Evolutionary conservation across 2,329 filamentous ascomycete species (phyloP).

Genomic region (Aspergillus piperis): DNA sequence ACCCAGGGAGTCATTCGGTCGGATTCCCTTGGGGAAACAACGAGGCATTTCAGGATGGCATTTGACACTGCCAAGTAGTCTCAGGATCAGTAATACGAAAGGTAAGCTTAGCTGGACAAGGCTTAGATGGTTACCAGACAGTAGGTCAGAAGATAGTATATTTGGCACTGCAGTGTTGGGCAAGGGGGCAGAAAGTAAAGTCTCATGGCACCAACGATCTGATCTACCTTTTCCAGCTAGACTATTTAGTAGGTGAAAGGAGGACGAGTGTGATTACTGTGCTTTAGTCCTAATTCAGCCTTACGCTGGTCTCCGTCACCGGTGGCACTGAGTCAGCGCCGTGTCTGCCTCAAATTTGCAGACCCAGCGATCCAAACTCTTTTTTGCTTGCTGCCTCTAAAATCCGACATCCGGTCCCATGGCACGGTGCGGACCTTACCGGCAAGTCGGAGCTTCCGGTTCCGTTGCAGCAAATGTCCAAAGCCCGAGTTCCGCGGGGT

Average conservation of each 20-base stretch:
- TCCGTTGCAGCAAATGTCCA: slow-evolving; percentile 1
- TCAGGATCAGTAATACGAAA: neutral
- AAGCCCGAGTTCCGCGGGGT: slow-evolving; percentile 4
- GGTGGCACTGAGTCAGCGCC: neutral
- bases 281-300: neutral
- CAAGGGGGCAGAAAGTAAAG: neutral
- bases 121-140: neutral
- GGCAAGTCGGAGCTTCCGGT: slow-evolving; percentile 16
- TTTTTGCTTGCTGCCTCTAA: neutral
- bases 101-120: neutral
- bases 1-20: neutral
- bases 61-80: neutral
- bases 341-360: neutral
- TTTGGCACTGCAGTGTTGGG: neutral
- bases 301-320: slow-evolving; percentile 1
- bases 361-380: neutral
- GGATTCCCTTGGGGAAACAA: neutral
- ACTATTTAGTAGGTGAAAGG: neutral
- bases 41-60: neutral
- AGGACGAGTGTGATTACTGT: too few species aligned
- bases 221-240: neutral
- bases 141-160: neutral
- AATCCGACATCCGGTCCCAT: slow-evolving; percentile 2
- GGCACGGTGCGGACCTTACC: slow-evolving; percentile 11
- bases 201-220: neutral